Conservation (phyloP, 768 basidiomycete species). For the Termitomyces sp. region DNA sequence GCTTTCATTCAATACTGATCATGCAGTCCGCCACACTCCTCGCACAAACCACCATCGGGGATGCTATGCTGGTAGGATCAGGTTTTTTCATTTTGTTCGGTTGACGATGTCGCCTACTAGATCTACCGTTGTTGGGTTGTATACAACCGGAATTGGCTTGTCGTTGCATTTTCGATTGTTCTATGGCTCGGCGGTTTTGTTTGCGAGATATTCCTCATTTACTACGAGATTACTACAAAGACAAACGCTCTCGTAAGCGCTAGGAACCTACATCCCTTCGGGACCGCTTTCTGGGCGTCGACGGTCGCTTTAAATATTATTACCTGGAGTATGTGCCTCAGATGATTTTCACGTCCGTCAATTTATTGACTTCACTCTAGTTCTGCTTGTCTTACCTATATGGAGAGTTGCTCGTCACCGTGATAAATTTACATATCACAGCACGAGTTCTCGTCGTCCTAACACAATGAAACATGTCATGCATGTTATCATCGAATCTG, state of each 20-base stretch:
- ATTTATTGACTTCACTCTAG: not conserved
- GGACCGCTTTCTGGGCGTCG: constrained; percentile 19
- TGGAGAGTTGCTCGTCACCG: constrained; percentile 4
- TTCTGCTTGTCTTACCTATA: constrained; percentile 6
- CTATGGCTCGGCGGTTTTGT: constrained; percentile 12
- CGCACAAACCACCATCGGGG: constrained; percentile 17
- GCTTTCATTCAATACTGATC: too few relatives aligned
- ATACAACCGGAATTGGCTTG: not conserved
- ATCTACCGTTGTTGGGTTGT: constrained; percentile 14
- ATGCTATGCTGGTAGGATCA: constrained; percentile 19
- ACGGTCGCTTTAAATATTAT: constrained; percentile 20
- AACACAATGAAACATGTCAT: constrained; percentile 10
- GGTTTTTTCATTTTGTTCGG: too few relatives aligned
- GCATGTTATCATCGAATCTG: constrained; percentile 13
- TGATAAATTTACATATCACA: constrained; percentile 6
- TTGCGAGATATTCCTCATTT: constrained; percentile 9
- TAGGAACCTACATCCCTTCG: constrained; percentile 12
- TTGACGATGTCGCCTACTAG: not conserved
- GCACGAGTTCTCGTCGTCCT: not conserved
- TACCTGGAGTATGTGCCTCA: constrained; percentile 15
- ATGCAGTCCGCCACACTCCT: constrained; percentile 14
- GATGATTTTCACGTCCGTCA: not conserved
- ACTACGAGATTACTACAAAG: constrained; percentile 11
- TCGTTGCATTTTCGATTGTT: constrained; percentile 5
- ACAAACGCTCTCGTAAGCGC: constrained; percentile 10